These are phyloP conservation scores for Terana coerulea DNA, from an alignment of 768 basidiomycete species.

Conservation along the genomic window DNA sequence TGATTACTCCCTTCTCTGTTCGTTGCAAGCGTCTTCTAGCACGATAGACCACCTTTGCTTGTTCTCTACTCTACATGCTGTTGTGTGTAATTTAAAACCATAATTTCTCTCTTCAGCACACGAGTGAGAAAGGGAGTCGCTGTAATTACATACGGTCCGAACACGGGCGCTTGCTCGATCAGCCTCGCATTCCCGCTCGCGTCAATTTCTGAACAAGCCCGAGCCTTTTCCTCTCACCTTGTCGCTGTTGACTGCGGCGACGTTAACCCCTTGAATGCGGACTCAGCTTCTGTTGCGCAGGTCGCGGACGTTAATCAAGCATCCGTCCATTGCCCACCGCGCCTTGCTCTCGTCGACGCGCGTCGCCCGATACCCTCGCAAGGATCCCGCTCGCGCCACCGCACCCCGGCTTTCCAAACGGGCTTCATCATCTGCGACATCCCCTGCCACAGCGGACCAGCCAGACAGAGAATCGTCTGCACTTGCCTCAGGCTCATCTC, in stretches of 20 bases:
- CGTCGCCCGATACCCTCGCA: constrained; percentile 28
- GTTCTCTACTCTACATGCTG: constrained; percentile 4
- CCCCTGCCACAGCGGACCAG: constrained; percentile 12
- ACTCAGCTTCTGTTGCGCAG: constrained; percentile 33
- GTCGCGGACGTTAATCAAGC: constrained; percentile 29
- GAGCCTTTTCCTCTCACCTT: neutral
- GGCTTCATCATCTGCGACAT: constrained; percentile 32
- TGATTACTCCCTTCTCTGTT: constrained; percentile 3
- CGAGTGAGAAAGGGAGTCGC: too few species aligned
- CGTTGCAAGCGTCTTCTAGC: neutral
- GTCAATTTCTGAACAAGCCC: neutral
- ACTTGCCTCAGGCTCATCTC: constrained; percentile 15
- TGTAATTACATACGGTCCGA: constrained; percentile 6
- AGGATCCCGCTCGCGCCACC: constrained; percentile 20
- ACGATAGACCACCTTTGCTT: constrained; percentile 11
- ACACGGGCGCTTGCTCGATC: neutral
- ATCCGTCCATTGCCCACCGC: constrained; percentile 22
- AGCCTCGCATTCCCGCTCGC: neutral
- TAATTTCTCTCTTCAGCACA: neutral
- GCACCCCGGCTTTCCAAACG: constrained; percentile 24
- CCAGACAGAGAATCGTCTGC: constrained; percentile 13
- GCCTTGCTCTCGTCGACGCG: constrained; percentile 28
- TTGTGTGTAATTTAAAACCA: constrained; percentile 4
- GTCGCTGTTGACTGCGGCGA: constrained; percentile 1
- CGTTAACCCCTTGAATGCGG: constrained; percentile 29